These are phyloP conservation scores for Apophysomyces sp. DNA, from an alignment of 371 early-diverging fungal species.

Conservation along the genomic window DNA sequence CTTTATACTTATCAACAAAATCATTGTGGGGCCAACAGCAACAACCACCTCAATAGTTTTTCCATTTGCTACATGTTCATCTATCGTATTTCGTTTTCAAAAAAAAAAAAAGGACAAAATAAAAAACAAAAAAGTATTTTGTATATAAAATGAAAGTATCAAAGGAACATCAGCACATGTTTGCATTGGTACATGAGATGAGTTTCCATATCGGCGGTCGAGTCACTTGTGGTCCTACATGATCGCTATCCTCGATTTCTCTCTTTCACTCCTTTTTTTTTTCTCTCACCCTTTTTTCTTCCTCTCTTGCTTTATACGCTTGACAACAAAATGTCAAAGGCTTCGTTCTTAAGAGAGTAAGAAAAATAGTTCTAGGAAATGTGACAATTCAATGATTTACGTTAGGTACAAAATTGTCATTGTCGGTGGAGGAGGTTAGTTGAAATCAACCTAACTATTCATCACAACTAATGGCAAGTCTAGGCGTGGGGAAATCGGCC, in stretches of 20 bases:
- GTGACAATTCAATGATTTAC: neutral
- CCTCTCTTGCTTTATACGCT: neutral
- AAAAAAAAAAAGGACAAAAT: neutral
- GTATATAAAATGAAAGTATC: neutral
- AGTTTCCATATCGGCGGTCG: neutral
- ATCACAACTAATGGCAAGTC: neutral
- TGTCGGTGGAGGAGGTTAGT: constrained; percentile 83
- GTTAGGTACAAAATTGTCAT: constrained; percentile 73
- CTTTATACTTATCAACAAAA: neutral
- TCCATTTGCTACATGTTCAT: neutral
- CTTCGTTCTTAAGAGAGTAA: constrained; percentile 24
- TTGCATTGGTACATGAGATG: neutral
- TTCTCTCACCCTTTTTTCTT: neutral
- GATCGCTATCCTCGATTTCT: constrained; percentile 2
- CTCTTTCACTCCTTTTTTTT: neutral
- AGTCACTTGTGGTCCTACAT: constrained; percentile 2
- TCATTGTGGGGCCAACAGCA: neutral
- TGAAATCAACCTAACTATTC: constrained; percentile 19
- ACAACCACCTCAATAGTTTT: neutral
- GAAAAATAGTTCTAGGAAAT: neutral
- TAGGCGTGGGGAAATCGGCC: constrained; percentile 83
- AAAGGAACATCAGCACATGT: neutral
- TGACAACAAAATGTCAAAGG: constrained; percentile 11
- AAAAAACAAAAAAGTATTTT: neutral
- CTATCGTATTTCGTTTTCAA: neutral